A percentile compares a stretch with the other conserved stretches of the same genome.
phyloP scores from a whole-genome alignment of 2,329 filamentous ascomycete genomes.

The Lecanosticta acicola region DNA sequence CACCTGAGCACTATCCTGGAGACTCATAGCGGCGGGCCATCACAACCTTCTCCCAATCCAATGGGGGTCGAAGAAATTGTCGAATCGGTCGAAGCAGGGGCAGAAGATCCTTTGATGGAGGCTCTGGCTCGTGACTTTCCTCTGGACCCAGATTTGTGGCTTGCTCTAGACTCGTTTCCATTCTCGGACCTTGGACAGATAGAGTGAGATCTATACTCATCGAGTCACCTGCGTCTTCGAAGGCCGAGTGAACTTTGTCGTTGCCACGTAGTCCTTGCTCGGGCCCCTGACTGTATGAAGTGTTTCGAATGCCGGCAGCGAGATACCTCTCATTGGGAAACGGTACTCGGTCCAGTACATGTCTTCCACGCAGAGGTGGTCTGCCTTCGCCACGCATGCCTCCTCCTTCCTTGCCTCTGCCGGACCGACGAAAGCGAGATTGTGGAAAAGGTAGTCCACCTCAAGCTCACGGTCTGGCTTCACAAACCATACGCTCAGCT shows the following conservation, averaged over 20 bases:
- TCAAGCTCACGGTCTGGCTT: conserved; percentile 54
- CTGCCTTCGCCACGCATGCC: conserved; percentile 59
- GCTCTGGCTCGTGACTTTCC: conserved; percentile 20
- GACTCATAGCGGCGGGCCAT: neutral
- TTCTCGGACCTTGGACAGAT: conserved; percentile 20
- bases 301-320: conserved; percentile 54
- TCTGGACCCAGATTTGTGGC: conserved; percentile 28
- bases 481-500: conserved; percentile 68
- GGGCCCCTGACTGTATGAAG: conserved; percentile 64
- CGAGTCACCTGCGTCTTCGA: neutral
- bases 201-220: neutral
- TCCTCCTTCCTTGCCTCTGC: conserved; percentile 31
- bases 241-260: conserved; percentile 34
- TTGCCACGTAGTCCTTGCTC: conserved; percentile 62
- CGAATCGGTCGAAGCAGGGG: conserved; percentile 4
- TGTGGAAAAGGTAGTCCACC: conserved; percentile 69
- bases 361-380: conserved; percentile 65
- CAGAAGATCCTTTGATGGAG: conserved; percentile 8
- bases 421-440: conserved; percentile 54
- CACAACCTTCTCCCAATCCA: neutral
- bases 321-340: conserved; percentile 57
- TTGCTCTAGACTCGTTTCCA: conserved; percentile 28
- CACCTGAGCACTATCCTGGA: conserved; percentile 7
- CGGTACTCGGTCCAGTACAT: conserved; percentile 64
- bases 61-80: neutral